Percentiles rank a stretch among this genome's conserved stretches.
These are phyloP conservation scores for Yamadazyma trypodendri DNA, from an alignment of 1,139 yeast species.

Conservation along the genomic window DNA sequence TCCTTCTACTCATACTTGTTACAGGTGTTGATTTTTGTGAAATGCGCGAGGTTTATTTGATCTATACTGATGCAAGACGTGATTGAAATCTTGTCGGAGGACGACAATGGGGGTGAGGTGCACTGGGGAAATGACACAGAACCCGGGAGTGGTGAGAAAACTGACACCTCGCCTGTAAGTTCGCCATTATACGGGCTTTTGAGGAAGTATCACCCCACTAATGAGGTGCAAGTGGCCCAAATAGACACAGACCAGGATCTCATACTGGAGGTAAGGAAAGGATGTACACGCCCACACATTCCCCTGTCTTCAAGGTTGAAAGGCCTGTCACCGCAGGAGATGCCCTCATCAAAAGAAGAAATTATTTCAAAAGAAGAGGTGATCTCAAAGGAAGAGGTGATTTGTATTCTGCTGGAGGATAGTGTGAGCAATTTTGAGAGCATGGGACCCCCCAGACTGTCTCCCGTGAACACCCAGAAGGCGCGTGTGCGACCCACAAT, in stretches of 20 bases:
- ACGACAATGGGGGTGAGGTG: not conserved
- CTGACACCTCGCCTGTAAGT: not conserved
- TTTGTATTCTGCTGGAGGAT: constrained; percentile 2
- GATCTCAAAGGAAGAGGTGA: not conserved
- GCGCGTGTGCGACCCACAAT: not conserved
- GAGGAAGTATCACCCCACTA: not conserved
- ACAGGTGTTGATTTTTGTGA: constrained; percentile 1
- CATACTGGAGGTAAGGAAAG: too few relatives aligned
- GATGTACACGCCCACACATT: too few relatives aligned
- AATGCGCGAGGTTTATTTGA: constrained; percentile 1
- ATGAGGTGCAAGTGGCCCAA: not conserved
- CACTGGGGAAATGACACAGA: not conserved
- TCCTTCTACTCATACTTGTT: constrained; percentile 13
- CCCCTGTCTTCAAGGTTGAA: too few relatives aligned
- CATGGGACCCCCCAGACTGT: not conserved
- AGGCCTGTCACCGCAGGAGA: too few relatives aligned
- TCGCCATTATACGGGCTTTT: not conserved
- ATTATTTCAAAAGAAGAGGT: too few relatives aligned
- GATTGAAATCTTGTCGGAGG: constrained; percentile 8
- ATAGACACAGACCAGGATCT: too few relatives aligned
- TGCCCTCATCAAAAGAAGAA: too few relatives aligned
- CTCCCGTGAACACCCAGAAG: not conserved
- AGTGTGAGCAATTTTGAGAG: too few relatives aligned
- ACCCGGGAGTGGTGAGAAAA: not conserved
- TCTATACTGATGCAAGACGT: constrained; percentile 2